phyloP scores from a whole-genome alignment of 2,329 filamentous ascomycete species.

The Pseudocercospora crystallina region DNA sequence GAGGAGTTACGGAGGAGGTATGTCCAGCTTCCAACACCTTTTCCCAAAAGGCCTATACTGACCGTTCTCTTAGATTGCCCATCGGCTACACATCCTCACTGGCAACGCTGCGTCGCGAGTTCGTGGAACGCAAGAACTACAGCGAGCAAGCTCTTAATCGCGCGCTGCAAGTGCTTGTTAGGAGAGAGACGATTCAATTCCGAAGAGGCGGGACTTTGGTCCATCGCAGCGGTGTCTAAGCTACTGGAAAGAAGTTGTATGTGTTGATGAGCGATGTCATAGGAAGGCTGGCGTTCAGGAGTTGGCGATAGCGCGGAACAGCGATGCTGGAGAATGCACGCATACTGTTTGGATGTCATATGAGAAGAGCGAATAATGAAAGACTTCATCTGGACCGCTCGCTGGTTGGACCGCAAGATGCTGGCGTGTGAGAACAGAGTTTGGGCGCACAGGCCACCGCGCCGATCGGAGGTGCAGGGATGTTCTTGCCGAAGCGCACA shows the following conservation, averaged over 20 bases:
- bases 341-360: no score
- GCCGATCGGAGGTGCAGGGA: no score
- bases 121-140: conserved; percentile 89
- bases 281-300: no score
- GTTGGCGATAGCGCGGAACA: no score
- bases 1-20: conserved; percentile 76
- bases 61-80: conserved; percentile 56
- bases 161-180: conserved; percentile 80
- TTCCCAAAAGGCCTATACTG: conserved; percentile 4
- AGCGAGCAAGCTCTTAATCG: conserved; percentile 82
- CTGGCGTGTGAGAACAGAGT: no score
- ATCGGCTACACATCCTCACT: conserved; percentile 95
- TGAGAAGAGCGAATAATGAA: no score
- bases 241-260: not conserved
- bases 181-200: conserved; percentile 83
- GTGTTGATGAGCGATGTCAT: conserved; percentile 11
- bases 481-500: no score
- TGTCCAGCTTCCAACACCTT: not conserved
- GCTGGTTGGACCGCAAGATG: no score
- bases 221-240: conserved; percentile 61
- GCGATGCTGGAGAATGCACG: no score
- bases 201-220: conserved; percentile 74
- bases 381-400: no score
- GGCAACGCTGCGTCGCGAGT: conserved; percentile 80
- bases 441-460: no score